Conservation (phyloP, 1,284 basidiomycete genomes). For the Calocybe gambosa region DNA sequence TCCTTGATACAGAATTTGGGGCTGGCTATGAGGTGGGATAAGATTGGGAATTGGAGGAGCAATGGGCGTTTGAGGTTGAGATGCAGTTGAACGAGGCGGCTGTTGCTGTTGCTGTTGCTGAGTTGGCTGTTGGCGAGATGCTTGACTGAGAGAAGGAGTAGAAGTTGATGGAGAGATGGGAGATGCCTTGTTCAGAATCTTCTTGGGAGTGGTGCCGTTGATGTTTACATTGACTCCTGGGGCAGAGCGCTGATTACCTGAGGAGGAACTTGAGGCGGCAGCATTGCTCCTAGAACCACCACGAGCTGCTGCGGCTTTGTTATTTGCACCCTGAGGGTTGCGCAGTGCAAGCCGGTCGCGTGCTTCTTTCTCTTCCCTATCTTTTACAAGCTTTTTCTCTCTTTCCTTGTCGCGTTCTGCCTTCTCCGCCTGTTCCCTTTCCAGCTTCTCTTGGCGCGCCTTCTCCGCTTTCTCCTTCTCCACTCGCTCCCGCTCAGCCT, state of each 20-base stretch:
- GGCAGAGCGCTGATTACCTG: slow-evolving; percentile 24
- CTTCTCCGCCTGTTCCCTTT: slow-evolving; percentile 56
- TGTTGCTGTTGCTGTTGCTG: slow-evolving; percentile 28
- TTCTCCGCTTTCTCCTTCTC: slow-evolving; percentile 59
- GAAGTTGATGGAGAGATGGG: slow-evolving; percentile 23
- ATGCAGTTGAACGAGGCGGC: slow-evolving; percentile 30
- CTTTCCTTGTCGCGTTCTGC: slow-evolving; percentile 35
- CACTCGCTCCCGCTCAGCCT: slow-evolving; percentile 17
- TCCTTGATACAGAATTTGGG: slow-evolving; percentile 41
- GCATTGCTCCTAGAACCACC: slow-evolving; percentile 41
- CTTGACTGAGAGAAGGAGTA: slow-evolving; percentile 22
- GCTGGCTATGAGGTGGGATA: slow-evolving; percentile 27
- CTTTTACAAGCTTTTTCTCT: slow-evolving; percentile 35
- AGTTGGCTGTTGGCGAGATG: slow-evolving; percentile 20
- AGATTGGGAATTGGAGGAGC: slow-evolving; percentile 37
- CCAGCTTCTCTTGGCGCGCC: slow-evolving; percentile 46
- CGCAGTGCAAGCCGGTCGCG: slow-evolving; percentile 39
- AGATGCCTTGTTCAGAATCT: slow-evolving; percentile 25
- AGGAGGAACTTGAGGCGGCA: slow-evolving; percentile 41
- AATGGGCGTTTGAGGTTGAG: slow-evolving; percentile 33
- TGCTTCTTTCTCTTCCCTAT: slow-evolving; percentile 40
- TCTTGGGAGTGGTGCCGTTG: slow-evolving; percentile 40
- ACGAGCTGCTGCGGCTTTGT: slow-evolving; percentile 27
- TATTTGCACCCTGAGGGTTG: slow-evolving; percentile 20
- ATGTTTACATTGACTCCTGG: slow-evolving; percentile 17